Percentiles rank a stretch among this genome's conserved stretches.
Conservation (phyloP, 169 alveolate genomes). For the Plasmodium reichenowi region DNA sequence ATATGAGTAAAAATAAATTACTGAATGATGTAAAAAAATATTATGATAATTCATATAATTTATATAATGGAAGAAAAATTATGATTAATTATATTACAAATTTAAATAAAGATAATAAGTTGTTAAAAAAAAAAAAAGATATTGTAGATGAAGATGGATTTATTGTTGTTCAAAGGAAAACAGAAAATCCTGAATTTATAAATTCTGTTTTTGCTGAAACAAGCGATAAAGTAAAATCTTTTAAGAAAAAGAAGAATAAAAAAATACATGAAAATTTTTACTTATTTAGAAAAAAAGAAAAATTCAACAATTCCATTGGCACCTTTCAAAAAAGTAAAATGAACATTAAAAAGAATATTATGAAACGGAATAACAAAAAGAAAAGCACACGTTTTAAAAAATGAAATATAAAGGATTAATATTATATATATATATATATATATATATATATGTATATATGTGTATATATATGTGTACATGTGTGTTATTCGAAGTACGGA, state of each 20-base stretch:
- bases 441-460: no score
- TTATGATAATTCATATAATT: constrained; percentile 50
- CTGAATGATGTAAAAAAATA: constrained; percentile 26
- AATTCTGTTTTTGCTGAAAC: constrained; percentile 41
- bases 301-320: not conserved
- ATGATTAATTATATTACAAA: constrained; percentile 56
- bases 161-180: constrained; percentile 51
- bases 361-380: not conserved
- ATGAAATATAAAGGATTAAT: no score
- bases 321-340: constrained; percentile 16
- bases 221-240: constrained; percentile 29
- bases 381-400: not conserved
- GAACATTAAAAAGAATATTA: constrained; percentile 9
- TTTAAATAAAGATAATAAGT: constrained; percentile 38
- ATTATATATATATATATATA: not conserved
- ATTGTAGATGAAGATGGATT: constrained; percentile 58
- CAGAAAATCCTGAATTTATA: constrained; percentile 49
- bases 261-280: constrained; percentile 70
- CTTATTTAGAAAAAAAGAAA: constrained; percentile 57
- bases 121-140: constrained; percentile 16
- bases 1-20: constrained; percentile 39
- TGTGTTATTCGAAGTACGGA: no score
- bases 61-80: constrained; percentile 43
- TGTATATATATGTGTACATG: no score
- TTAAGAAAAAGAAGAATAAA: constrained; percentile 41